Evolutionary conservation across 164 flowering plant species (phyloP).

Genomic region (Dillenia turbinata): DNA sequence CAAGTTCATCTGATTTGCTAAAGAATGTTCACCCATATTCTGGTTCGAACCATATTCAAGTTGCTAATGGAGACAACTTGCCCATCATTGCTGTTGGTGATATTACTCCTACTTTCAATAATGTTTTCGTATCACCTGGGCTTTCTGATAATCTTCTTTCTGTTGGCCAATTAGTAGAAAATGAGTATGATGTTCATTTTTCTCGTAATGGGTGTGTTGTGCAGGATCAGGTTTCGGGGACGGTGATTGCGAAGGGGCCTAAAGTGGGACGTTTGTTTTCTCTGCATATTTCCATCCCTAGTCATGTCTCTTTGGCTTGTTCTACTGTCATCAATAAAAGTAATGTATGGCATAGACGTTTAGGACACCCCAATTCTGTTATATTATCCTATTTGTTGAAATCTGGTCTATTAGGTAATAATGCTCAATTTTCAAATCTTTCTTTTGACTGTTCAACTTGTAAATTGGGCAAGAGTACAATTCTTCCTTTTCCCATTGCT

Average conservation of each 20-base stretch:
- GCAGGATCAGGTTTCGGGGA: too few species aligned
- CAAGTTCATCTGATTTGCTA: not conserved
- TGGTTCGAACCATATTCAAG: too few species aligned
- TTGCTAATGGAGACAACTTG: too few species aligned
- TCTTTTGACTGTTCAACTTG: not conserved
- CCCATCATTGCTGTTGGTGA: not conserved
- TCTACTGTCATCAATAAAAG: too few species aligned
- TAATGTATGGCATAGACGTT: too few species aligned
- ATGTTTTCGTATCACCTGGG: not conserved
- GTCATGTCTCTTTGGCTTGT: too few species aligned
- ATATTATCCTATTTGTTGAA: too few species aligned
- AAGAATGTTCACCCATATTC: not conserved
- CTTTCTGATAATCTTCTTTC: not conserved
- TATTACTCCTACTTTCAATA: not conserved
- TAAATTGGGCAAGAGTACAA: not conserved
- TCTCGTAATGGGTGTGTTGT: not conserved
- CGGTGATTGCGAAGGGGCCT: too few species aligned
- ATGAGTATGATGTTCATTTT: not conserved
- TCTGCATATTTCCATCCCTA: too few species aligned
- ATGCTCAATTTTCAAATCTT: not conserved
- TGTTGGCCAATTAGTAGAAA: not conserved
- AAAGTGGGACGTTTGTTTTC: too few species aligned
- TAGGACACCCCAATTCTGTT: too few species aligned
- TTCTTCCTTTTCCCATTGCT: not conserved
- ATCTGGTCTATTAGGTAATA: not conserved